Evolutionary conservation across 2,329 filamentous ascomycete species (phyloP).

Genomic region (Penicillium sp.): DNA sequence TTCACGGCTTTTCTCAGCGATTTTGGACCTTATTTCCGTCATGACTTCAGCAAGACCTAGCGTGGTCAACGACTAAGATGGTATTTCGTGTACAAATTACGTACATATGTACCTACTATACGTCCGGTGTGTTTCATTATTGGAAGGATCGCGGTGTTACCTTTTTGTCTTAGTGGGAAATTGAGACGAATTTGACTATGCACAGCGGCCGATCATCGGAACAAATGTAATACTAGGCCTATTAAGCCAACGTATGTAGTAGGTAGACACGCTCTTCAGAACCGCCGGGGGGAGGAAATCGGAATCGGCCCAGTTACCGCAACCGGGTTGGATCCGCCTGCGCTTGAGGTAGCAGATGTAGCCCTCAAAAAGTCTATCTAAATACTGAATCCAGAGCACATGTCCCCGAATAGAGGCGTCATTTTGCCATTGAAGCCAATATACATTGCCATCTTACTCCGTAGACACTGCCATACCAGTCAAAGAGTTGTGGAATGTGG

Average conservation of each 20-base stretch:
- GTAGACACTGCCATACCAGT: background rate
- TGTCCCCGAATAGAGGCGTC: background rate
- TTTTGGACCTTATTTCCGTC: background rate
- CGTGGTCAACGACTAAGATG: background rate
- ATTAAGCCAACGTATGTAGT: background rate
- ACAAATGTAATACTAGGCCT: background rate
- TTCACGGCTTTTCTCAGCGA: background rate
- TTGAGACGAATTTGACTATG: background rate
- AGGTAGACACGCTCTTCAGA: background rate
- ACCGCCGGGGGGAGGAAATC: background rate
- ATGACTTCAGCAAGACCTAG: background rate
- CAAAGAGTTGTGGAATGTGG: slow-evolving; percentile 11
- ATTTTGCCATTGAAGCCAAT: background rate
- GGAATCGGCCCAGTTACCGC: slow-evolving; percentile 3
- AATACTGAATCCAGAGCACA: background rate
- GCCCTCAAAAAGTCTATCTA: background rate
- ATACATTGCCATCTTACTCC: background rate
- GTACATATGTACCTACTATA: too few relatives aligned
- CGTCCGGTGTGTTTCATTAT: background rate
- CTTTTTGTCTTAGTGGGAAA: background rate
- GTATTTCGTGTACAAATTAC: background rate
- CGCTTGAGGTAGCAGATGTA: background rate
- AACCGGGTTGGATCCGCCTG: background rate
- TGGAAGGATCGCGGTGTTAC: background rate
- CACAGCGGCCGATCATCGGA: slow-evolving; percentile 1